Base-by-base conservation (phyloP, 1,139 yeast species). In the Debaryomyces psychrophilus region DNA sequence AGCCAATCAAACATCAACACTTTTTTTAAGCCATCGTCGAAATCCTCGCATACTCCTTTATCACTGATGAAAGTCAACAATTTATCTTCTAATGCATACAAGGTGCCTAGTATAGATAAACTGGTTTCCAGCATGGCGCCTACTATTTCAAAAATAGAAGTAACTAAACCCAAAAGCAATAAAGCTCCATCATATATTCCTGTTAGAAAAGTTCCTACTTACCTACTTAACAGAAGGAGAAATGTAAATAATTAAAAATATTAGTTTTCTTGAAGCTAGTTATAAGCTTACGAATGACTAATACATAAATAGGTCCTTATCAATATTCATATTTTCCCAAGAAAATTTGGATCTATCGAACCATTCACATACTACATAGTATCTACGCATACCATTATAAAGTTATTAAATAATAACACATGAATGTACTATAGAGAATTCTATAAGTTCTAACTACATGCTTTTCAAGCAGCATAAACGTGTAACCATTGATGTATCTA, bases 101-200 rank as follows among this genome's bases (percentile, higher is more conserved):
- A 31, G 40, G 37, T 15, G 22, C 34, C 33, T 31, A 35, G n/a
- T n/a, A 28, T 18, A 8, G 22, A n/a, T 28, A 33, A 37, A 12
- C 18, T 18, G 2, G 22, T 33, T 11, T 26, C 43, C 6, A 28
- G 27, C 20, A 27, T 18, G 27, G 47, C 51, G 7, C 47, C 45
- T 6, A 37, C 35, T 8, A 33, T 14, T 11, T 14, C 39, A 5
- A 31, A 45, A 15, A 34, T 35, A 12, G 37, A 35, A 17, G 37
- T 43, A 12, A 36, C 28, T 33, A 44, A 28, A 9, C 37, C 51
- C n/a, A 37, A 45, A 25, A 33, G 31, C 43, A 57, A 58, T 22
- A 59, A 44, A 40, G 71, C 71, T 0, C 71, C 71, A 9, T 46
- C 58, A n/a, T 67, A 65, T 47, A 58, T 62, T 22, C 69, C 69